phyloP scores from a whole-genome alignment of 2,329 filamentous ascomycete species.

The Clathrospora elynae region DNA sequence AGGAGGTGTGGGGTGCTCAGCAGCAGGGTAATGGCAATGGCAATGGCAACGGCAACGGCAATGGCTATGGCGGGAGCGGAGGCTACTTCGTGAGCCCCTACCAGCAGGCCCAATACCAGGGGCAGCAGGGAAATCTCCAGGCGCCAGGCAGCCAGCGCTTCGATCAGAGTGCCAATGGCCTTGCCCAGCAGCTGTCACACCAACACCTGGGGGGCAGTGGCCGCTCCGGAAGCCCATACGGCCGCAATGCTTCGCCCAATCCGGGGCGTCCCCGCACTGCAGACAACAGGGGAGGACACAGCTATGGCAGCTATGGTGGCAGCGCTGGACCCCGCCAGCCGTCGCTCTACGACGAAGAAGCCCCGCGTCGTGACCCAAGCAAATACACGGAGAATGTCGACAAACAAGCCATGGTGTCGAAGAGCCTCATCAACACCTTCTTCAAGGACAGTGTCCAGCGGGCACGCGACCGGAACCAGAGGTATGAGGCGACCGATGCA shows the following conservation, averaged over 20 bases:
- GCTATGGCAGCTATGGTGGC: slow-evolving; percentile 69
- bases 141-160: slow-evolving; percentile 61
- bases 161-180: slow-evolving; percentile 85
- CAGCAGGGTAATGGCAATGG: slow-evolving; percentile 52
- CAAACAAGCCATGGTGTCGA: slow-evolving; percentile 70
- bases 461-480: slow-evolving; percentile 90
- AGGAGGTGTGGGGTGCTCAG: slow-evolving; percentile 63
- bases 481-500: slow-evolving; percentile 61
- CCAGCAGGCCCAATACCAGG: slow-evolving; percentile 53
- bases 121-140: slow-evolving; percentile 55
- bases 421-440: slow-evolving; percentile 73
- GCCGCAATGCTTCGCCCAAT: slow-evolving; percentile 68
- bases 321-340: slow-evolving; percentile 68
- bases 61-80: slow-evolving; percentile 31
- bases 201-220: slow-evolving; percentile 82
- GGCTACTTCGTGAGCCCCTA: slow-evolving; percentile 60
- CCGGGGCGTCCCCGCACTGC: slow-evolving; percentile 85
- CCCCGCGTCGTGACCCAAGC: slow-evolving; percentile 79
- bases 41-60: slow-evolving; percentile 49
- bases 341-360: slow-evolving; percentile 64
- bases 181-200: slow-evolving; percentile 95
- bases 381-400: slow-evolving; percentile 86
- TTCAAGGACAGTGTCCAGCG: slow-evolving; percentile 99
- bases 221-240: slow-evolving; percentile 70
- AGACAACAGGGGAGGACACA: slow-evolving; percentile 63